Percentiles rank a stretch among this genome's conserved stretches.
phyloP scores from a whole-genome alignment of 2,329 filamentous ascomycete genomes.

The Pseudogymnoascus sp. region DNA sequence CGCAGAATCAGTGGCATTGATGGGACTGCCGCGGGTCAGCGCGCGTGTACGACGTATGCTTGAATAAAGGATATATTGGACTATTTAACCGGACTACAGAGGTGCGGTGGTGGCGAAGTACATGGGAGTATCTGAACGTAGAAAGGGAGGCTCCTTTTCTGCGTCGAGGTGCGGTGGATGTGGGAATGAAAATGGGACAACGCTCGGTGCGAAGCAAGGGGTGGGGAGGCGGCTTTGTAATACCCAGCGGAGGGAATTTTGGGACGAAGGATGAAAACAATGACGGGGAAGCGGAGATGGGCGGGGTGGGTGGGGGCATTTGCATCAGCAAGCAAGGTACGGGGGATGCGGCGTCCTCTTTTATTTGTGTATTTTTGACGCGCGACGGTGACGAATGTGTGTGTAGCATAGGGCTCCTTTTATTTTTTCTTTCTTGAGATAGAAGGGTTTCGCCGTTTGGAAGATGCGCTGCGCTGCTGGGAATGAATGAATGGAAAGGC shows the following conservation, averaged over 20 bases:
- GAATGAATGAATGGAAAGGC: not conserved
- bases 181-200: not conserved
- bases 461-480: not conserved
- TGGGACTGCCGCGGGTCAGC: not conserved
- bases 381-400: not conserved
- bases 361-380: not conserved
- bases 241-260: not conserved
- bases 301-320: not conserved
- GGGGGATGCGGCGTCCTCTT: not conserved
- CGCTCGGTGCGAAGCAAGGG: not conserved
- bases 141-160: not conserved
- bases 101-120: not conserved
- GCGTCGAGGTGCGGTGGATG: not conserved
- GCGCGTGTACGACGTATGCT: constrained; percentile 1
- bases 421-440: constrained; percentile 4
- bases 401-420: constrained; percentile 2
- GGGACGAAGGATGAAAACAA: not conserved
- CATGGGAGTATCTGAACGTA: not conserved
- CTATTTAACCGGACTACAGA: constrained; percentile 1
- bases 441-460: constrained; percentile 3
- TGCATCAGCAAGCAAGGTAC: constrained; percentile 5
- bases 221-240: constrained; percentile 1
- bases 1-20: constrained; percentile 62
- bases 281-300: not conserved
- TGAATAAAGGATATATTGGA: constrained; percentile 9